Evolutionary conservation across 2,329 filamentous ascomycete species (phyloP).

Genomic region (Raffaelea ambrosiae): DNA sequence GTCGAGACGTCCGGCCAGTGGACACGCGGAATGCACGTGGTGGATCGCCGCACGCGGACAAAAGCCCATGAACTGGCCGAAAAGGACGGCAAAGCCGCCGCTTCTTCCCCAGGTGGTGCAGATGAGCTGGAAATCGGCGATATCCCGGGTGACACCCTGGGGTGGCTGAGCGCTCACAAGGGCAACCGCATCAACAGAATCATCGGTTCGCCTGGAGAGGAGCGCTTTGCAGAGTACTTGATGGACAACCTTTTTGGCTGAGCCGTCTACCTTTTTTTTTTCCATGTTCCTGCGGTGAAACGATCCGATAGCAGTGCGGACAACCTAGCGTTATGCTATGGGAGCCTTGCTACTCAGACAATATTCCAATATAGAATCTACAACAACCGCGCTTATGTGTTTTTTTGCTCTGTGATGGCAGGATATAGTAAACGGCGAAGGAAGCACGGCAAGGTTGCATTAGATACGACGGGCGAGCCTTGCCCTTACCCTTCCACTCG

Average conservation of each 20-base stretch:
- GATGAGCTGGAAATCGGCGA: constrained; percentile 41
- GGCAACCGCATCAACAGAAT: constrained; percentile 78
- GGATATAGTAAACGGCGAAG: too few relatives aligned
- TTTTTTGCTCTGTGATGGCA: too few relatives aligned
- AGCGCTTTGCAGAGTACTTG: constrained; percentile 56
- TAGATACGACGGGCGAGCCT: too few relatives aligned
- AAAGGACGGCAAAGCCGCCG: constrained; percentile 17
- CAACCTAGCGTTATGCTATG: too few relatives aligned
- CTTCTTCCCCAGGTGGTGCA: constrained; percentile 30
- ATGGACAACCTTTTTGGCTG: constrained; percentile 57
- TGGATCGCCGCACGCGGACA: constrained; percentile 60
- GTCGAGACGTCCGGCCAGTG: constrained; percentile 89
- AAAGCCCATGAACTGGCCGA: constrained; percentile 30
- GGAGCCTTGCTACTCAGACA: too few relatives aligned
- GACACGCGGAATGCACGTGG: constrained; percentile 84
- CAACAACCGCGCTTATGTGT: too few relatives aligned
- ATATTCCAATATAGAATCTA: too few relatives aligned
- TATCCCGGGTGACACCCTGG: constrained; percentile 61
- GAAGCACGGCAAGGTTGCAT: too few relatives aligned
- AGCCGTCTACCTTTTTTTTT: background rate
- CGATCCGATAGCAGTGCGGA: too few relatives aligned
- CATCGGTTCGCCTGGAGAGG: constrained; percentile 58
- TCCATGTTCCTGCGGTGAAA: too few relatives aligned
- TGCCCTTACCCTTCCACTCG: too few relatives aligned
- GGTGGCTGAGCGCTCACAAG: constrained; percentile 63